Base-by-base conservation (phyloP, 163 green algal genomes). In the Chloromonas sp. region DNA sequence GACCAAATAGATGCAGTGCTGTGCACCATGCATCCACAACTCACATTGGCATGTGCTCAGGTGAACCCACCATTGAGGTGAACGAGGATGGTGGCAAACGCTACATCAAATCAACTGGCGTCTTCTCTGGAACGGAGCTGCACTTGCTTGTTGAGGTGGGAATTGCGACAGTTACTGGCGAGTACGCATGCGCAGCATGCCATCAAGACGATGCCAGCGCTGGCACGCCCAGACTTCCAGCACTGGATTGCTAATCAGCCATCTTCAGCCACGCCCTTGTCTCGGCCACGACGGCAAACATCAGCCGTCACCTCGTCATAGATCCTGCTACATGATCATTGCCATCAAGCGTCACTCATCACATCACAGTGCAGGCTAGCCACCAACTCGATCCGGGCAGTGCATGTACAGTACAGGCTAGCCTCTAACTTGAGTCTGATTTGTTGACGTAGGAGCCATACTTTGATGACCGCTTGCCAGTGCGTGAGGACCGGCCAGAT, bases 121-220 rank as follows among this genome's bases (percentile, higher is more conserved):
- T 92, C 14, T 95, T 91, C 81, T 89, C 89, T 13, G 92, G 92
- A 71, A 92, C 88, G 15, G 90, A 94, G 87, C 90, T 95, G 82
- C 89, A 91, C 79, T 77, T 95, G 14, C 84, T 91, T 62, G 83
- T 89, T 58, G 85, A 88, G 79, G 82, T 84, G 61, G 2, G 78
- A 36, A 36, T 36, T 36, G 36, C 36, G 36, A 36, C 36, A 36
- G 36, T 36, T 36, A 36, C 36, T 36, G 36, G 36, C 36, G 36
- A 36, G 36, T 36, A 36, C 71, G 71, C 66, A n/a, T 76, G 8
- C 5, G 66, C 8, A 76, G 5, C 8, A 76, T 76, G 66, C 66
- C 8, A 76, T n/a, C 11, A 8, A 76, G 11, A 76, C 66, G 66
- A 76, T 79, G 71, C 71, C 8, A 36, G 36, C 36, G 36, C 36